Percentiles rank a stretch among this genome's conserved stretches.
Conservation (phyloP, 1,284 basidiomycete genomes). For the Termitomyces sp. region DNA sequence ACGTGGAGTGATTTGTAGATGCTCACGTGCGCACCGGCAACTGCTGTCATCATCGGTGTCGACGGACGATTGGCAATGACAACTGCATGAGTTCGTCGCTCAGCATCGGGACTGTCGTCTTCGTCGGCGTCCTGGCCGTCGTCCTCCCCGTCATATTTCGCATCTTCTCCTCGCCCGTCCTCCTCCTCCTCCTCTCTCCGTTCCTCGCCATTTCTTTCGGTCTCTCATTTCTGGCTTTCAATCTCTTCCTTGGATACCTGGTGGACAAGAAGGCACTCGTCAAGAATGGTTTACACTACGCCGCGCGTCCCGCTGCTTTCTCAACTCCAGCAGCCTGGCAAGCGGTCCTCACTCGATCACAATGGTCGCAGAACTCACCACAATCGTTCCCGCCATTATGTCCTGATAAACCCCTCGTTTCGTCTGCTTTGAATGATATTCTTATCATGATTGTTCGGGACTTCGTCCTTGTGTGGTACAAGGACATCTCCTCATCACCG, state of each 20-base stretch:
- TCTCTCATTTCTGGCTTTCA: conserved; percentile 45
- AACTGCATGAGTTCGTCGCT: conserved; percentile 25
- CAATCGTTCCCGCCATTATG: conserved; percentile 58
- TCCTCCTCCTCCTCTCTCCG: conserved; percentile 60
- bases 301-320: conserved; percentile 72
- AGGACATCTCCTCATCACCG: conserved; percentile 75
- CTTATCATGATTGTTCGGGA: conserved; percentile 76
- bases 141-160: conserved; percentile 48
- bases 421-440: conserved; percentile 68
- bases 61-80: conserved; percentile 14
- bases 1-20: not conserved
- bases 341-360: conserved; percentile 74
- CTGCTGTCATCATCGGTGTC: not conserved
- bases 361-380: conserved; percentile 72
- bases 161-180: conserved; percentile 58
- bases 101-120: conserved; percentile 43
- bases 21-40: conserved; percentile 12
- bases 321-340: conserved; percentile 91
- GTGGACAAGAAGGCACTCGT: conserved; percentile 42
- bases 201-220: conserved; percentile 46
- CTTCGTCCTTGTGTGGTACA: conserved; percentile 86
- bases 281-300: conserved; percentile 37
- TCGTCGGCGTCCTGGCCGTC: conserved; percentile 50
- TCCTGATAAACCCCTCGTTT: conserved; percentile 59
- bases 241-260: conserved; percentile 50